Percentiles rank a stretch among this genome's conserved stretches.
Evolutionary conservation across 2,329 filamentous ascomycete genomes (phyloP).

Genomic region (Aspergillus pseudotamarii): DNA sequence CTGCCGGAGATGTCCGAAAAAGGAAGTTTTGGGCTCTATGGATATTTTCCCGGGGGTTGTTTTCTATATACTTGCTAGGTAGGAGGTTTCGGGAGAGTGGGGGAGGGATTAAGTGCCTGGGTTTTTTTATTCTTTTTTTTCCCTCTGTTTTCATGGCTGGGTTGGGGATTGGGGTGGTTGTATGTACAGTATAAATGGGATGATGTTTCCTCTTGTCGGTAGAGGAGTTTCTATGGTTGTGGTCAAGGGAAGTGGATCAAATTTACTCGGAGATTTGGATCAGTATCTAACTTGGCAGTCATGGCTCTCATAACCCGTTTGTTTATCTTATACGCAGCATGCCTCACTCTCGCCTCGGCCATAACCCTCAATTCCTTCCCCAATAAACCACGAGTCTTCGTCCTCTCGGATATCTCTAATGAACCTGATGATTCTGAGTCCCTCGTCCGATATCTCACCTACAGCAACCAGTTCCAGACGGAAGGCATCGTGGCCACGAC

Average conservation of each 20-base stretch:
- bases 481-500: slow-evolving; percentile 51
- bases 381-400: slow-evolving; percentile 25
- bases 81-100: too few relatives aligned
- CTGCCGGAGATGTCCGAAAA: background rate
- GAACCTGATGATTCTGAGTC: slow-evolving; percentile 9
- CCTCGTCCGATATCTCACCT: slow-evolving; percentile 50
- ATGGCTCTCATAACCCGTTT: background rate
- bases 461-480: slow-evolving; percentile 52
- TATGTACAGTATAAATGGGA: background rate
- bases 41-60: background rate
- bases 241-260: background rate
- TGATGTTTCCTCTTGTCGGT: background rate
- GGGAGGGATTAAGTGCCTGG: background rate
- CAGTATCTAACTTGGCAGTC: too few relatives aligned
- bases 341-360: background rate
- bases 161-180: background rate
- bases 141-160: background rate
- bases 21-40: background rate
- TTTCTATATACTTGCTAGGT: background rate
- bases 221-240: background rate
- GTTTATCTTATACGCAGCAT: background rate
- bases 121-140: background rate
- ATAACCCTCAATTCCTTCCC: background rate
- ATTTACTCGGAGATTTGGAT: background rate
- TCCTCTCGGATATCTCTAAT: slow-evolving; percentile 9